These are phyloP conservation scores for Gossypium rotundifolium DNA, from an alignment of 345 rosid species.

Conservation along the genomic window DNA sequence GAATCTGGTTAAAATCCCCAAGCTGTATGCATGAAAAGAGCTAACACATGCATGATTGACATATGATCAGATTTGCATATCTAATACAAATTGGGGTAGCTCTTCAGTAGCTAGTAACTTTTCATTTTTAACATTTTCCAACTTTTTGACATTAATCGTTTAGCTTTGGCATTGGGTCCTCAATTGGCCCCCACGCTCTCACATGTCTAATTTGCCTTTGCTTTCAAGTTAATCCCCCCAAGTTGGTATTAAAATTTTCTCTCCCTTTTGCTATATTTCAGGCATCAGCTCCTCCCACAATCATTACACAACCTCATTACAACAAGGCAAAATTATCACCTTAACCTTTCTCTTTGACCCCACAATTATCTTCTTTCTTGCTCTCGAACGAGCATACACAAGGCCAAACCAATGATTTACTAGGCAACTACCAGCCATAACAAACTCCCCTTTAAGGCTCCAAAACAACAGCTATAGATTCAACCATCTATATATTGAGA, in stretches of 20 bases:
- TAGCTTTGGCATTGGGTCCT: background rate
- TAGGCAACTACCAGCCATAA: background rate
- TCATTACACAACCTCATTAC: background rate
- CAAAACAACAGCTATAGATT: background rate
- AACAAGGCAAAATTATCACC: background rate
- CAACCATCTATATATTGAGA: background rate
- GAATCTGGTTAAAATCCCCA: too few relatives aligned
- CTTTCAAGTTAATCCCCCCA: background rate
- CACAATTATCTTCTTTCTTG: conserved; percentile 6
- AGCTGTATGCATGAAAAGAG: too few relatives aligned
- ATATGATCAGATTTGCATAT: too few relatives aligned
- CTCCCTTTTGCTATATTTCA: background rate
- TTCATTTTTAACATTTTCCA: too few relatives aligned
- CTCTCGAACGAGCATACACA: background rate
- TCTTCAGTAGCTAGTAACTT: too few relatives aligned
- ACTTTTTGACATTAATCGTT: too few relatives aligned
- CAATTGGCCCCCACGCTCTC: background rate
- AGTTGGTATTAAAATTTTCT: background rate
- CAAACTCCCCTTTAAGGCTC: background rate
- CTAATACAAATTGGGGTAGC: too few relatives aligned
- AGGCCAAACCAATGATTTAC: background rate
- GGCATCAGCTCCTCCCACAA: background rate
- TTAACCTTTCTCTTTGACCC: background rate
- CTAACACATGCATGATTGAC: too few relatives aligned
- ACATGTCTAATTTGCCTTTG: background rate